Evolutionary conservation across 352 stramenopile genomes (phyloP), one percentile per base, ranked within the genome.

Genomic region (Blastocystis sp.): DNA sequence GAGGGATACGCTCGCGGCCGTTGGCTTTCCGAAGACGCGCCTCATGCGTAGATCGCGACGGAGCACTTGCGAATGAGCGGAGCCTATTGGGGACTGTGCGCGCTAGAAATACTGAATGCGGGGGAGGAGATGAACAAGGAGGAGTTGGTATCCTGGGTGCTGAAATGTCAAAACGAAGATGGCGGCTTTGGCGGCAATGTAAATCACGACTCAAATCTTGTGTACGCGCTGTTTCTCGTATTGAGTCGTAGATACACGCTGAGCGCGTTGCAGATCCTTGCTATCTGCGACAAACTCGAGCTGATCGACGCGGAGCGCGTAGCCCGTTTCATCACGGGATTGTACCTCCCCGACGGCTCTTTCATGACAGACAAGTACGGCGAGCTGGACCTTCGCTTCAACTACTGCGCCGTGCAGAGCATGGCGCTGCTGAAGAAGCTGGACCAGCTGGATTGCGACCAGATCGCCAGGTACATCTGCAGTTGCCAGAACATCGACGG

Each of bases 341-440:
- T 89, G 24, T 89, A 77, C 60, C 79, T 61, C 19, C 67, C 63
- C 0, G 96, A 99, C 92, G 97, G 97, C 6, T 98, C 95, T 24
- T 99, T 99, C 91, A 94, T 93, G 1, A 97, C 96, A 50, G 97
- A 99, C 92, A 91, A 95, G 91, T 99, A 96, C 95, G 94, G 94
- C 41, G 97, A 99, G 91, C 95, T 99, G 74, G 97, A 99, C 92
- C 98, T 97, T 69, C 95, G 98, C 90, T 99, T 99, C 92, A 91
- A 95, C 33, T 99, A 99, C 92, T 99, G 97, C 90, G 97, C 97
- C 29, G 92, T 99, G 24, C 97, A 93, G n/a, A 93, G 93, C 59
- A 93, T 99, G 37, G 95, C 96, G 55, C 93, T 99, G 51, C 92
- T 99, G 65, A 94, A 94, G 10, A 91, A 91, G 55, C 91, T 98